Percentiles rank a stretch among this genome's conserved stretches.
Conservation (phyloP, 495 filamentous ascomycete species). For the Lentithecium fluviatile region DNA sequence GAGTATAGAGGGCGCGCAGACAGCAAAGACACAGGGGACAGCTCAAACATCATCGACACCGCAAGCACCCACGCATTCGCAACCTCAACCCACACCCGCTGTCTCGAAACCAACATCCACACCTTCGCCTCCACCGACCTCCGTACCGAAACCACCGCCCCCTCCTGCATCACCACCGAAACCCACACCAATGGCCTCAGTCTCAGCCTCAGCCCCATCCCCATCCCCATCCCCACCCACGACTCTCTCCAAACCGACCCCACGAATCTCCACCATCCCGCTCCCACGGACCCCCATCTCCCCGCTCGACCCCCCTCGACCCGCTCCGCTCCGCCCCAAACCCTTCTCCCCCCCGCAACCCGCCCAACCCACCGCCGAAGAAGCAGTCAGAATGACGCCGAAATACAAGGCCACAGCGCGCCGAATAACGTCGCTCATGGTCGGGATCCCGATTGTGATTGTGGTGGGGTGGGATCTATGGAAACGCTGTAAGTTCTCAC, state of each 20-base stretch:
- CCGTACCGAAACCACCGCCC: neutral
- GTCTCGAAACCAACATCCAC: slow-evolving; percentile 4
- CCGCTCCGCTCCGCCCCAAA: neutral
- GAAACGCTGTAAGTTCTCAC: slow-evolving; percentile 22
- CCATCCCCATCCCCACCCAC: neutral
- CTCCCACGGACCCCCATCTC: neutral
- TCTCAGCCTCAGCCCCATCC: neutral
- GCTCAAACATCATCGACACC: neutral
- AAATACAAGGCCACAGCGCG: slow-evolving; percentile 31
- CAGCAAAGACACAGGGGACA: neutral
- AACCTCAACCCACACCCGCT: neutral
- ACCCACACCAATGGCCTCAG: neutral
- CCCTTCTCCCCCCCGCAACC: neutral
- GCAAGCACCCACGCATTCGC: neutral
- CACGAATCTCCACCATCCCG: slow-evolving; percentile 8
- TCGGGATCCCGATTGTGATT: slow-evolving; percentile 29
- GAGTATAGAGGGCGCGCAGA: neutral
- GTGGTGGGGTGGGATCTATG: slow-evolving; percentile 33
- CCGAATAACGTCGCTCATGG: slow-evolving; percentile 27
- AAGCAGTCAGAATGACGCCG: slow-evolving; percentile 3
- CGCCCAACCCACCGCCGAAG: neutral
- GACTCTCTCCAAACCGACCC: no score
- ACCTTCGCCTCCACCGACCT: neutral
- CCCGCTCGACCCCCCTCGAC: neutral
- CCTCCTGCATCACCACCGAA: neutral